Base-by-base conservation (phyloP, 1,284 basidiomycete species). In the Tylopilus sp. region DNA sequence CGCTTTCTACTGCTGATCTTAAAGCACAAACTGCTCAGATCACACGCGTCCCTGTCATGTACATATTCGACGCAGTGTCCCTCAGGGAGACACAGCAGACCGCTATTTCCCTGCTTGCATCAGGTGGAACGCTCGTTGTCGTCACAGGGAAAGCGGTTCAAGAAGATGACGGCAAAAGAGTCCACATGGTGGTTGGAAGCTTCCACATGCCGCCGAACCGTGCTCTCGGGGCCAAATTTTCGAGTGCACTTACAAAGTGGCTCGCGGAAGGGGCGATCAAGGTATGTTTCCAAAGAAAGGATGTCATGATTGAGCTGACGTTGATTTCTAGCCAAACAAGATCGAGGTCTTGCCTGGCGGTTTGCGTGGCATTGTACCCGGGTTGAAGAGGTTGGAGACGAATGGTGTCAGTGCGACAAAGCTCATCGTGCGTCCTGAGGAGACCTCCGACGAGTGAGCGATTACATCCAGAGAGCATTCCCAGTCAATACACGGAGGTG, bases 11-110 rank as follows among this genome's bases (percentile, higher is more conserved):
- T 10, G 4, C 41, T 18, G 47, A 49, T 19, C 32, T 74, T 18
- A 60, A 24, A 29, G 58, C 63, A 12, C 67, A 60, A 12, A 47
- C 73, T 36, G 53, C 39, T 0, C 53, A 57, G 19, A 61, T 70
- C 58, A 70, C 63, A 24, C 7, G 29, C 12, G 10, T 19, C 13
- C 64, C 63, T 12, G 61, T 72, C 52, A 57, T 36, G 13, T 65
- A 70, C 54, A 58, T 65, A 16, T 75, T 72, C 16, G 72, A 72
- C 19, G 71, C 73, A 10, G 54, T 73, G 3, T 73, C 71, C 6
- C 16, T 62, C n/a, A 26, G 53, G 33, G 73, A 67, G 36, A 73
- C 71, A 1, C 72, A 69, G 12, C 55, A 52, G 6, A 36, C 39
- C 3, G 69, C 61, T 2, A 32, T 58, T 1, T 57, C 59, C 8